These are phyloP conservation scores for Turritis glabra DNA, from an alignment of 345 rosid species.

Conservation along the genomic window DNA sequence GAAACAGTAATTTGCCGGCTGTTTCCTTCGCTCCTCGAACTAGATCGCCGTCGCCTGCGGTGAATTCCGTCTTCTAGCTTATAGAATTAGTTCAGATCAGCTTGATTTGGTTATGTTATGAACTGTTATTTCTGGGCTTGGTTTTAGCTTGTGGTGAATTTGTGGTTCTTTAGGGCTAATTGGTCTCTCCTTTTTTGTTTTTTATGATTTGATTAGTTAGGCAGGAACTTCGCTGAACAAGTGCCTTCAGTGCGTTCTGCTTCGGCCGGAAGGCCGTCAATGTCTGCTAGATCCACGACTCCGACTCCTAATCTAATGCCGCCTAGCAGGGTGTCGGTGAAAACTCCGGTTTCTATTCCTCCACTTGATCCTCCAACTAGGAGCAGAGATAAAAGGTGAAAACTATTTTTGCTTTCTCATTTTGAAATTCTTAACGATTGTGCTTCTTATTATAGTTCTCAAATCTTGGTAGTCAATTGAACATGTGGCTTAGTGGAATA, in stretches of 20 bases:
- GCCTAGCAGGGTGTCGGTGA: slow-evolving; percentile 57
- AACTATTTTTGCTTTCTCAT: background rate
- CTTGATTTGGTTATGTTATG: slow-evolving; percentile 15
- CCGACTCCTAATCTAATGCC: slow-evolving; percentile 55
- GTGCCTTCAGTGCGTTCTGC: slow-evolving; percentile 72
- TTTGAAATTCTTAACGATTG: background rate
- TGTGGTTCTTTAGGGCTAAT: slow-evolving; percentile 31
- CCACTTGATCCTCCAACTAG: slow-evolving; percentile 67
- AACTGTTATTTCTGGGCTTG: background rate
- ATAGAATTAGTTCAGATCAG: slow-evolving; percentile 21
- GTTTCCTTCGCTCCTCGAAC: slow-evolving; percentile 52
- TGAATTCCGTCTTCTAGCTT: slow-evolving; percentile 34
- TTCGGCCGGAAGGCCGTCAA: slow-evolving; percentile 78
- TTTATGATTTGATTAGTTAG: slow-evolving; percentile 68
- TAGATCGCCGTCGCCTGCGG: slow-evolving; percentile 98
- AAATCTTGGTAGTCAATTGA: slow-evolving; percentile 9
- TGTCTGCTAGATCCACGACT: slow-evolving; percentile 51
- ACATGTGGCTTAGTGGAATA: slow-evolving; percentile 12
- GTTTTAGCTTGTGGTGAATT: background rate
- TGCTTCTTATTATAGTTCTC: slow-evolving; percentile 7
- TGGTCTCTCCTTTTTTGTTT: slow-evolving; percentile 25
- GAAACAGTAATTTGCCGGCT: slow-evolving; percentile 43
- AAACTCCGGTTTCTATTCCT: slow-evolving; percentile 61
- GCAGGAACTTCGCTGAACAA: slow-evolving; percentile 88
- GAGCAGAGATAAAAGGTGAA: slow-evolving; percentile 56